Conservation (phyloP, 1,139 yeast genomes). For the Candida gigantensis region DNA sequence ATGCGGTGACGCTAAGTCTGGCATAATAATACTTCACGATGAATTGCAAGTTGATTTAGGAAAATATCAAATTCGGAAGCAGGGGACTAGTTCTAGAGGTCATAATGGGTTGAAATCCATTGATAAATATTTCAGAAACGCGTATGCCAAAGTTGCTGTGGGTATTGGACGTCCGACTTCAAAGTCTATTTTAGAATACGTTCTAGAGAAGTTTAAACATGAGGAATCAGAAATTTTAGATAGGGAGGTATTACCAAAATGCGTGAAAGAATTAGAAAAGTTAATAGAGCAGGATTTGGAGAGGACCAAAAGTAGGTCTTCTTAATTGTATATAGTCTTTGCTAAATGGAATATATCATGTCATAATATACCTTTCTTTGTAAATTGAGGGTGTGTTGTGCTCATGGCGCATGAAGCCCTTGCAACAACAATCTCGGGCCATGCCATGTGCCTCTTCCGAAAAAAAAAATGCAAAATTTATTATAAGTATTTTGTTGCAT, state of each 20-base stretch:
- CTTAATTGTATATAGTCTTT: too few species aligned
- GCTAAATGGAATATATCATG: too few species aligned
- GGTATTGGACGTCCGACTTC: slow-evolving; percentile 72
- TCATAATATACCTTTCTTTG: too few species aligned
- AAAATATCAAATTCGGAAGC: slow-evolving; percentile 55
- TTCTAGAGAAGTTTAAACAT: slow-evolving; percentile 48
- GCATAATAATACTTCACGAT: slow-evolving; percentile 67
- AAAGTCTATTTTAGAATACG: slow-evolving; percentile 59
- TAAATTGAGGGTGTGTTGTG: too few species aligned
- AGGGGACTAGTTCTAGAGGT: slow-evolving; percentile 65
- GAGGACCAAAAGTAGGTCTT: too few species aligned
- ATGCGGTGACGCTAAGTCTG: slow-evolving; percentile 22
- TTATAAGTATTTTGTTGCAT: too few species aligned
- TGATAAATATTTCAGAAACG: slow-evolving; percentile 35
- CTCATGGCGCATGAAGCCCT: too few species aligned
- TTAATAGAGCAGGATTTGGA: slow-evolving; percentile 21
- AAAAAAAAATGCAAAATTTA: too few species aligned
- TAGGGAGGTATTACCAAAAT: slow-evolving; percentile 39
- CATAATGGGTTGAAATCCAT: slow-evolving; percentile 78
- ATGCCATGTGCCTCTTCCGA: too few species aligned
- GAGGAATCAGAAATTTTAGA: slow-evolving; percentile 37
- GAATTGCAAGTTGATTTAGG: slow-evolving; percentile 71
- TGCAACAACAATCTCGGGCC: too few species aligned
- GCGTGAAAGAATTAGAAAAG: slow-evolving; percentile 35
- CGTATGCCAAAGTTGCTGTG: slow-evolving; percentile 53